Percentiles rank a stretch among this genome's conserved stretches.
Evolutionary conservation across 2,329 filamentous ascomycete species (phyloP).

Genomic region (Nannizziopsis barbatae): DNA sequence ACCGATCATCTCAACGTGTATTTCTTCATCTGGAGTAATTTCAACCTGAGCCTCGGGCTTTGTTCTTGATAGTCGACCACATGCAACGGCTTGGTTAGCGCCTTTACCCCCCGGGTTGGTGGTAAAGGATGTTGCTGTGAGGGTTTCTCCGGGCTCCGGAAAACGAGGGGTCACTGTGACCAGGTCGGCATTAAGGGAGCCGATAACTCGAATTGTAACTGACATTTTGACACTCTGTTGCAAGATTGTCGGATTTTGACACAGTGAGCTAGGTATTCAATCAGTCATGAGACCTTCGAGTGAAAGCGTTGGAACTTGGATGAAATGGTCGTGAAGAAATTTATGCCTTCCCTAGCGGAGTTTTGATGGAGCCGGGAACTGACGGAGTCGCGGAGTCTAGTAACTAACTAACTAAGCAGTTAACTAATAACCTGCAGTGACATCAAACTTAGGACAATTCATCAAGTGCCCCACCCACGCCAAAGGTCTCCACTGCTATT

Average conservation of each 20-base stretch:
- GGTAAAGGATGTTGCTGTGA: constrained; percentile 65
- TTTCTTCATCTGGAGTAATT: constrained; percentile 18
- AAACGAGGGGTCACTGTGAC: constrained; percentile 78
- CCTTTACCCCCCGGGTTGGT: constrained; percentile 86
- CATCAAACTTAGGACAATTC: too few species aligned
- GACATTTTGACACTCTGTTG: constrained; percentile 23
- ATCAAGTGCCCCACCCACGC: too few species aligned
- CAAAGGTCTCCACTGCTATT: too few species aligned
- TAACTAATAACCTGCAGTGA: too few species aligned
- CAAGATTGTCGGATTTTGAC: neutral
- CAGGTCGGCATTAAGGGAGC: constrained; percentile 90
- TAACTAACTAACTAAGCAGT: too few species aligned
- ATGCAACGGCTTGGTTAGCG: constrained; percentile 87
- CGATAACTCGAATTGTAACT: constrained; percentile 64
- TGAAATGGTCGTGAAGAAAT: too few species aligned
- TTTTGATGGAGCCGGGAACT: too few species aligned
- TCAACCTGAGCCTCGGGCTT: constrained; percentile 21
- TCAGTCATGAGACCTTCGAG: too few species aligned
- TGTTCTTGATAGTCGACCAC: constrained; percentile 63
- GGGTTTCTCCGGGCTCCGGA: constrained; percentile 73
- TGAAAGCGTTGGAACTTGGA: too few species aligned
- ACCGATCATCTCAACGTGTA: constrained; percentile 58
- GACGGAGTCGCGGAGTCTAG: too few species aligned
- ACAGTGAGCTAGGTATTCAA: too few species aligned
- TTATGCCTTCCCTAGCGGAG: too few species aligned